Evolutionary conservation across 129 eudicot genomes (phyloP), one percentile per base, ranked within the genome.

Genomic region (Chrysanthemum makinoi): DNA sequence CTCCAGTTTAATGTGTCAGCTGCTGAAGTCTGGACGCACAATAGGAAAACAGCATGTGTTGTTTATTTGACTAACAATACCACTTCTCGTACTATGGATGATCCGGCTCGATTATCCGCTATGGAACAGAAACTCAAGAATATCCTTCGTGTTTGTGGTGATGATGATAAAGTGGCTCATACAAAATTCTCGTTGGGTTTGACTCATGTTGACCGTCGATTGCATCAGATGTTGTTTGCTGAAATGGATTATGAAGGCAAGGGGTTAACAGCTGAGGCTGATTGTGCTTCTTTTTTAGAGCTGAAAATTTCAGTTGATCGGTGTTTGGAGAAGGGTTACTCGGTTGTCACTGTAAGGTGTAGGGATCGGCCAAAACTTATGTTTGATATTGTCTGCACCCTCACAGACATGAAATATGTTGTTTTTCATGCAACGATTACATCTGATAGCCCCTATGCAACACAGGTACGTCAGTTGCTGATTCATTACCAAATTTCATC

Each of bases 351-450:
- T 24, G 98, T 92, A 7, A 81, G 56, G 69, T 86, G 88, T 78
- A 86, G 80, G 61, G 98, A 92, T 80, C 84, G 98, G 44, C 80
- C 96, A 13, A 92, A 89, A 66, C 96, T 92, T 68, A 86, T 92
- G 96, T 92, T 92, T 80, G 98, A 92, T 78, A 92, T 89, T 12
- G 98, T 92, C 33, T 92, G 98, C 85, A 92, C 98, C 14, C 98
- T 92, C 15, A 92, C 98, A 19, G 96, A 92, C 59, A 89, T 92
- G 98, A 79, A 92, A 66, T 92, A 92, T 76, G 89, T 89, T 57
- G 96, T 92, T 69, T 92, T 92, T 58, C 98, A 92, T 85, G 98
- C 98, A 35, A 81, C 88, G 6, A 87, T 92, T 64, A 79, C 89
- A 54, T 89, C 98, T 1, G 95, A 86, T 49, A 88, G 85, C 39